Percentiles rank a stretch among this genome's conserved stretches.
phyloP scores from a whole-genome alignment of 176 grass and related monocot genomes.

The Aegilops longissima region DNA sequence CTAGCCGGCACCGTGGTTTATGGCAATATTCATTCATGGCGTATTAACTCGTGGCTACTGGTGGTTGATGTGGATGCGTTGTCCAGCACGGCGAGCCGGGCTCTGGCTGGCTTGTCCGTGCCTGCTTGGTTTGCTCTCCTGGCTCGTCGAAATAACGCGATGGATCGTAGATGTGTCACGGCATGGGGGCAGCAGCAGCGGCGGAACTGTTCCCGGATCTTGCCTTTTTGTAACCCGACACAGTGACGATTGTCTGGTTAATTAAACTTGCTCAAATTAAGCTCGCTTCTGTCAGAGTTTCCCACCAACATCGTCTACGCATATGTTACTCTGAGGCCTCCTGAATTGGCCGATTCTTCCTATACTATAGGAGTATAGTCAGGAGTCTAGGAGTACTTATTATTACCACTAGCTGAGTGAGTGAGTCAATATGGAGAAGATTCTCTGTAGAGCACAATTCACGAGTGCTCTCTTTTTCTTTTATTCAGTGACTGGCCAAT shows the following conservation, averaged over 20 bases:
- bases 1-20: not conserved
- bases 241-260: not conserved
- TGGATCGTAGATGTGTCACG: not conserved
- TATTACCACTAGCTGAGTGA: no score
- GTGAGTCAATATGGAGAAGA: not conserved
- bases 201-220: not conserved
- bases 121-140: not conserved
- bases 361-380: no score
- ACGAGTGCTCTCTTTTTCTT: not conserved
- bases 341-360: not conserved
- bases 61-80: not conserved
- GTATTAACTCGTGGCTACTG: not conserved
- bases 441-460: not conserved
- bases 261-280: not conserved
- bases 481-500: not conserved
- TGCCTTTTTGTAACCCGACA: not conserved
- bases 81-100: not conserved
- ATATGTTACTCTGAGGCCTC: no score
- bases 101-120: not conserved
- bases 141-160: not conserved
- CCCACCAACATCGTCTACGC: no score
- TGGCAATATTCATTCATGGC: not conserved
- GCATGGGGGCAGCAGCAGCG: not conserved
- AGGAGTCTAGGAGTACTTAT: not conserved
- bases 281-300: not conserved